Base-by-base conservation (phyloP, 2,329 filamentous ascomycete species). In the Hypoxylon sp. region DNA sequence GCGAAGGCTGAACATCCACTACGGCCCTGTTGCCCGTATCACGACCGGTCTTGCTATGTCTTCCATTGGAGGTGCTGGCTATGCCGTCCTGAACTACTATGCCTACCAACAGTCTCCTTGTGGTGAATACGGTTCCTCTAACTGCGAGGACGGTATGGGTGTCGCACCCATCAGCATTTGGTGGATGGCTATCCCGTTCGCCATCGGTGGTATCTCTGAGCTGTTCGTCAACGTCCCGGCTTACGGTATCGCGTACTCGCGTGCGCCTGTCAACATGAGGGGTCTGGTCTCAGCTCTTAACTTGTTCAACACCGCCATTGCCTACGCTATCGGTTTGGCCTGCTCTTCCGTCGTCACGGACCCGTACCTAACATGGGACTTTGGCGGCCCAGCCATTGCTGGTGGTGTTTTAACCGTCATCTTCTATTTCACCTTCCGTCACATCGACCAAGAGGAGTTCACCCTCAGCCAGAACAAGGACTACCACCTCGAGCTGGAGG, bases 131-230 rank as follows among this genome's bases (percentile, higher is more conserved):
- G 83, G 81, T 37, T 82, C 81, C 4, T 77, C 62, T 64, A 71
- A 82, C 69, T 82, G 79, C 73, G 56, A 27, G 1, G 64, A 79
- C 35, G 81, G 79, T 30, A 72, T 66, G 1, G 79, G 80, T 44
- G 81, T 83, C 8, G 81, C 82, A 0, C 72, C 76, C 53, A 84
- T 88, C 62, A 85, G 82, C 46, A 84, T 86, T 50, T 88, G 90
- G 81, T 90, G 85, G 77, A 83, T 90, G 73, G 86, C 84, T 1
- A 80, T 89, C 6, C 81, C 83, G 5, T 88, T 85, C 70, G 85
- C 88, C 5, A 76, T 81, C 0, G 77, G 80, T 5, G 85, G 88
- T 35, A 80, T 91, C 48, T 81, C 82, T 2, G 82, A 83, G 58
- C 81, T 92, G 20, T 85, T 85, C 72, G 77, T 85, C 73, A 85